A percentile compares a stretch with the other conserved stretches of the same genome.
These are phyloP conservation scores for Zoysia matrella DNA, from an alignment of 202 grass and related monocot species.

Conservation along the genomic window DNA sequence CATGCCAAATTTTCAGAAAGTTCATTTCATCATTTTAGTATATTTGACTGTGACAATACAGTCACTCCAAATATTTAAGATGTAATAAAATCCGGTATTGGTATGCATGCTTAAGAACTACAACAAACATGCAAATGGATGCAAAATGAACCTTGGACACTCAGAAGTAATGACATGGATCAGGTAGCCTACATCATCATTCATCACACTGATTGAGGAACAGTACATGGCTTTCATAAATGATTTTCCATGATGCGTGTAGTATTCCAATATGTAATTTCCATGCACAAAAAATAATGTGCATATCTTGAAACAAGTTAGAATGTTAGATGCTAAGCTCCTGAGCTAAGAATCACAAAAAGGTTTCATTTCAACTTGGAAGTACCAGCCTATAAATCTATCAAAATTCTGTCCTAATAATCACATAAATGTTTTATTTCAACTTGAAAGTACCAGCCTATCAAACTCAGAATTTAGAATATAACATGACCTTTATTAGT, in stretches of 20 bases:
- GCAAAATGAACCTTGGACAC: neutral
- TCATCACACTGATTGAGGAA: neutral
- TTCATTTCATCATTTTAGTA: constrained; percentile 20
- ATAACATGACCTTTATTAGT: neutral
- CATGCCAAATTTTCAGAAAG: neutral
- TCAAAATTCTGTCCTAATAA: neutral
- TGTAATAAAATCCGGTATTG: neutral
- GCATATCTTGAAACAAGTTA: neutral
- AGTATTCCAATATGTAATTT: neutral
- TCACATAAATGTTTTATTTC: too few relatives aligned
- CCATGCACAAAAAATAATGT: neutral
- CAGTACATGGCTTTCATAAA: neutral
- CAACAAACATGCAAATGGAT: constrained; percentile 4
- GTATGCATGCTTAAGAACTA: constrained; percentile 10
- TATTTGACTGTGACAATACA: neutral
- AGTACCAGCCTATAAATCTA: neutral
- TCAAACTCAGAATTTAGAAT: neutral
- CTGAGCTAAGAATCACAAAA: constrained; percentile 1
- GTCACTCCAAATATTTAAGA: constrained; percentile 16
- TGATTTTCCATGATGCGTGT: constrained; percentile 1
- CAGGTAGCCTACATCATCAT: neutral
- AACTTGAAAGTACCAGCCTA: too few relatives aligned
- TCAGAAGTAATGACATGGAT: neutral
- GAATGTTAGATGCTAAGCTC: neutral
- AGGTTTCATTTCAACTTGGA: neutral